phyloP scores from a whole-genome alignment of 2,329 filamentous ascomycete genomes.

The Fusarium buxicola region DNA sequence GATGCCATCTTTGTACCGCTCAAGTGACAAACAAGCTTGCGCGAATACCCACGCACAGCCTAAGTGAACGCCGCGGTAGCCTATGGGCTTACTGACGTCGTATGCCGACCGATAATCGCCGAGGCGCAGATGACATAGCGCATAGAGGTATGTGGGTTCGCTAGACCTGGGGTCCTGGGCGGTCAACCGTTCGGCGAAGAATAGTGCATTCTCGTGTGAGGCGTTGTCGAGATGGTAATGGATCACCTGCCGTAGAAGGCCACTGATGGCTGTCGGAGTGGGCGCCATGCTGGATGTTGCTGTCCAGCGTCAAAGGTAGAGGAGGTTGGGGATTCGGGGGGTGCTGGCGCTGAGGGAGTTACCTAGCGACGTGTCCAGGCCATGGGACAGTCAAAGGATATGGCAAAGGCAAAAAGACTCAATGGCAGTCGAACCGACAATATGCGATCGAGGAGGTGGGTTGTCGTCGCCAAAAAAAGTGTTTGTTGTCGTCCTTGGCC shows the following conservation, averaged over 20 bases:
- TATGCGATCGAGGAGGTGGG: slow-evolving; percentile 16
- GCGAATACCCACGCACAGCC: slow-evolving; percentile 94
- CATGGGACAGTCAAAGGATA: slow-evolving; percentile 40
- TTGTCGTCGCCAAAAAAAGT: slow-evolving; percentile 17
- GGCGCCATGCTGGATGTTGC: slow-evolving; percentile 62
- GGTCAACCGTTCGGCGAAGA: slow-evolving; percentile 87
- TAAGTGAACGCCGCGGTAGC: slow-evolving; percentile 78
- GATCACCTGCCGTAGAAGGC: slow-evolving; percentile 68
- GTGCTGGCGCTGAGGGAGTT: slow-evolving; percentile 33
- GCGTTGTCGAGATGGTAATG: slow-evolving; percentile 88
- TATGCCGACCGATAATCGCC: slow-evolving; percentile 88
- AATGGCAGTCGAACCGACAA: slow-evolving; percentile 14
- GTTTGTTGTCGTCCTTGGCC: slow-evolving; percentile 35
- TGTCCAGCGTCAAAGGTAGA: slow-evolving; percentile 32
- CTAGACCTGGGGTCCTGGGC: slow-evolving; percentile 84
- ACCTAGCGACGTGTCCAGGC: slow-evolving; percentile 44
- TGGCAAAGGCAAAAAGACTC: slow-evolving; percentile 2
- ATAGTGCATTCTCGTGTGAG: slow-evolving; percentile 88
- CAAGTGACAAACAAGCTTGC: slow-evolving; percentile 84
- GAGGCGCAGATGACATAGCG: slow-evolving; percentile 85
- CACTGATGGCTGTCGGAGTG: slow-evolving; percentile 60
- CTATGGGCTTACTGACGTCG: slow-evolving; percentile 80
- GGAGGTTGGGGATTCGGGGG: slow-evolving; percentile 15
- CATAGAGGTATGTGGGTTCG: slow-evolving; percentile 85
- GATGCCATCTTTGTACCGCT: slow-evolving; percentile 83